Base-by-base conservation (phyloP, 257 asterid species). In the Leonotis leonurus region DNA sequence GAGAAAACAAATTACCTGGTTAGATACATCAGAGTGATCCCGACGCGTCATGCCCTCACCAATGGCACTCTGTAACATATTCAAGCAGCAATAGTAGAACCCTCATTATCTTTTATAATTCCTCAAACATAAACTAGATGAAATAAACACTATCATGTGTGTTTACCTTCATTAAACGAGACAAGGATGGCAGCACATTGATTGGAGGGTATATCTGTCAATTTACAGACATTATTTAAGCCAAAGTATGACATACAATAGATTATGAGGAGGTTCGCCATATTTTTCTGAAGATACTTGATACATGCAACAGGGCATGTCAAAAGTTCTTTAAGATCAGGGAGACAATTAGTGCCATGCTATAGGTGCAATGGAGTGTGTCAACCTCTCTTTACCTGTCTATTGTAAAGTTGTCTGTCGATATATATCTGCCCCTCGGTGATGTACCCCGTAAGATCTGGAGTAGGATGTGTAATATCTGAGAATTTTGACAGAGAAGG, bases 401-500 rank as follows among this genome's bases (percentile, higher is more conserved):
- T 75, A 74, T 82, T 82, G 13, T 82, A 70, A 68, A 93, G 97
- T 81, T 93, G 99, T 70, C 99, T 80, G 80, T 93, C 99, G 51
- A 93, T 87, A 57, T 93, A 93, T 75, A 93, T 87, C 85, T 93
- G 99, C 54, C 99, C 99, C 73, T 93, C 99, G 1, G 99, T 93
- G 73, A 93, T 93, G 68, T 93, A 93, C 56, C 99, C 99, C 1
- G 99, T 89, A 68, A 93, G 95, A 93, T 93, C 99, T 52, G 99
- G 99, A 58, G 99, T 93, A 52, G 99, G 99, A 82, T 93, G 99
- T 20, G 99, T 93, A 55, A 93, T 93, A 78, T 93, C 99, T 93
- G 94, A 16, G 43, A 79, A 76, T 62, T 56, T 52, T 64, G 60
- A 63, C 44, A 33, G 13, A 10, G 5, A 35, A 73, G 60, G 53